These are phyloP conservation scores for Neurospora terricola DNA, from an alignment of 495 filamentous ascomycete species.

Conservation along the genomic window DNA sequence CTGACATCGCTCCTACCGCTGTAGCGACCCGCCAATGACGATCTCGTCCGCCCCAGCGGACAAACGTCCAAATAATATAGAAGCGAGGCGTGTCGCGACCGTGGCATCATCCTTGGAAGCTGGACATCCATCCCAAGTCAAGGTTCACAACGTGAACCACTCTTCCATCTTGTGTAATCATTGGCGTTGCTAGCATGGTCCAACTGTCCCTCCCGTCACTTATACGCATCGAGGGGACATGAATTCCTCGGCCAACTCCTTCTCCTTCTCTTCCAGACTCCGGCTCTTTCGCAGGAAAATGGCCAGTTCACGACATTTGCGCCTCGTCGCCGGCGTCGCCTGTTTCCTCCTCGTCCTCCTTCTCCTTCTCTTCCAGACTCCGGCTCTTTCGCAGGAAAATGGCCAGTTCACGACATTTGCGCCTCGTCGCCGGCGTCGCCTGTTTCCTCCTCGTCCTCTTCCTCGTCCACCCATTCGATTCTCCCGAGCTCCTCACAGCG, in stretches of 20 bases:
- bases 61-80: background rate
- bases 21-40: background rate
- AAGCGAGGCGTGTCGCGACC: background rate
- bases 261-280: too few relatives aligned
- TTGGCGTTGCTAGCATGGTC: background rate
- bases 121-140: background rate
- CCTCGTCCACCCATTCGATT: slow-evolving; percentile 4
- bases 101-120: background rate
- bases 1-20: background rate
- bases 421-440: slow-evolving; percentile 5
- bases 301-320: too few relatives aligned
- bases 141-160: background rate
- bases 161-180: background rate
- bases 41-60: background rate
- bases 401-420: slow-evolving; percentile 5
- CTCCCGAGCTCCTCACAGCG: background rate
- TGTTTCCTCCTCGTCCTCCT: too few relatives aligned
- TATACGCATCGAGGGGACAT: background rate
- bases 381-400: background rate
- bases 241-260: background rate
- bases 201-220: background rate
- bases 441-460: slow-evolving; percentile 7
- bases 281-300: too few relatives aligned
- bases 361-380: background rate
- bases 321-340: too few relatives aligned